phyloP scores from a whole-genome alignment of 2,329 filamentous ascomycete genomes.

The Colletotrichum neosansevieriae region DNA sequence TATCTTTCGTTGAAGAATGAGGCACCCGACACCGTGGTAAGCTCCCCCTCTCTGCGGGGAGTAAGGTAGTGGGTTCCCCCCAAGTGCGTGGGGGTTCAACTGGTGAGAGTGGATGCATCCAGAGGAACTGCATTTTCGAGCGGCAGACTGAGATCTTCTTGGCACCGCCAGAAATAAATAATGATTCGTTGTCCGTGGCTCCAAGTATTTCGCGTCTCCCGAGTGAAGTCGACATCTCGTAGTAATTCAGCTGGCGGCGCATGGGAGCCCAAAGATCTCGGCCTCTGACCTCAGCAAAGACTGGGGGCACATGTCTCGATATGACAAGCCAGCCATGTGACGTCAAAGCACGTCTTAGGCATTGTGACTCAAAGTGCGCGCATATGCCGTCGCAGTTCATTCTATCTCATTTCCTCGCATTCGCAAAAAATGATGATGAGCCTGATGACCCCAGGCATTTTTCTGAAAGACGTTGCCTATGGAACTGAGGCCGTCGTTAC shows the following conservation, averaged over 20 bases:
- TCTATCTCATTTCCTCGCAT: background rate
- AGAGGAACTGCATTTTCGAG: background rate
- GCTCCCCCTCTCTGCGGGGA: constrained; percentile 7
- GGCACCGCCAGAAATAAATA: background rate
- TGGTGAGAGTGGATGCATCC: constrained; percentile 16
- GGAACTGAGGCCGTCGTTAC: background rate
- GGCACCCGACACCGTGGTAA: constrained; percentile 24
- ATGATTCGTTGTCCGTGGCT: background rate
- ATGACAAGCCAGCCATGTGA: constrained; percentile 1
- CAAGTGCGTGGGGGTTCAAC: constrained; percentile 19
- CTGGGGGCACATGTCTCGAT: constrained; percentile 2
- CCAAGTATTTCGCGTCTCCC: background rate
- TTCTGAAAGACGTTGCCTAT: too few relatives aligned
- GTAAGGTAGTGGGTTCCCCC: constrained; percentile 3
- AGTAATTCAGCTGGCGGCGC: background rate
- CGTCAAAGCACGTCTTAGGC: constrained; percentile 6
- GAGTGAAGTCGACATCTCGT: background rate
- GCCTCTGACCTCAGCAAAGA: background rate
- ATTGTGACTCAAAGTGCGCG: constrained; percentile 8
- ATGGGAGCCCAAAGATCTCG: background rate
- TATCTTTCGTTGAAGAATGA: constrained; percentile 16
- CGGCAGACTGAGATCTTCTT: constrained; percentile 18
- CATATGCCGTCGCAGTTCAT: background rate
- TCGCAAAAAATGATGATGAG: constrained; percentile 1
- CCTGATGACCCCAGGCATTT: background rate